Percentiles rank a stretch among this genome's conserved stretches.
Conservation (phyloP, 345 rosid species). For the Citrus cavaleriei region DNA sequence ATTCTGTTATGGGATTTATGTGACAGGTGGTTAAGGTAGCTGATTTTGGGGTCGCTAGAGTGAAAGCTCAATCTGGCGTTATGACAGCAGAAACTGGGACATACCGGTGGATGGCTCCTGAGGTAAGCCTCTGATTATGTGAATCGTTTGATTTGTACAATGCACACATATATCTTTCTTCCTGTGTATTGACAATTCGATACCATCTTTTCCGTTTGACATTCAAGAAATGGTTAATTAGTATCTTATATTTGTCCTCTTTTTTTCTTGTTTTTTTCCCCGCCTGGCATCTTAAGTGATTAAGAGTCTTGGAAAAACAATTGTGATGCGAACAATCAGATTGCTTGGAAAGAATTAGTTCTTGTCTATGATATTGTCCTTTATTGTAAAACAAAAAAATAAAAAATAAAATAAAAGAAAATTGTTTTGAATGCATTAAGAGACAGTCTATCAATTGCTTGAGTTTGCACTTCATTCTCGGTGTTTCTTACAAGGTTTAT, state of each 20-base stretch:
- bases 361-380: not conserved
- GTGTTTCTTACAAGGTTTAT: constrained; percentile 32
- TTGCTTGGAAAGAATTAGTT: not conserved
- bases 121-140: constrained; percentile 40
- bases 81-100: constrained; percentile 99
- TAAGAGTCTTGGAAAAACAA: not conserved
- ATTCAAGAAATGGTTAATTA: not conserved
- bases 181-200: not conserved
- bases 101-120: constrained; percentile 99
- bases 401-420: not conserved
- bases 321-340: not conserved
- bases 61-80: constrained; percentile 87
- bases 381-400: too few relatives aligned
- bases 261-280: not conserved
- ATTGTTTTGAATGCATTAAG: not conserved
- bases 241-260: not conserved
- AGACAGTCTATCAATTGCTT: not conserved
- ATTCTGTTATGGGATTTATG: not conserved
- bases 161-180: not conserved
- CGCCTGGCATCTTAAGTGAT: not conserved
- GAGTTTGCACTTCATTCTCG: not conserved
- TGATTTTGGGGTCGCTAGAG: constrained; percentile 98
- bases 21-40: constrained; percentile 93
- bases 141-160: not conserved
- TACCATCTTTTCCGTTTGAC: not conserved